Conservation (phyloP, 495 filamentous ascomycete species). For the Achaetomiella virescens region DNA sequence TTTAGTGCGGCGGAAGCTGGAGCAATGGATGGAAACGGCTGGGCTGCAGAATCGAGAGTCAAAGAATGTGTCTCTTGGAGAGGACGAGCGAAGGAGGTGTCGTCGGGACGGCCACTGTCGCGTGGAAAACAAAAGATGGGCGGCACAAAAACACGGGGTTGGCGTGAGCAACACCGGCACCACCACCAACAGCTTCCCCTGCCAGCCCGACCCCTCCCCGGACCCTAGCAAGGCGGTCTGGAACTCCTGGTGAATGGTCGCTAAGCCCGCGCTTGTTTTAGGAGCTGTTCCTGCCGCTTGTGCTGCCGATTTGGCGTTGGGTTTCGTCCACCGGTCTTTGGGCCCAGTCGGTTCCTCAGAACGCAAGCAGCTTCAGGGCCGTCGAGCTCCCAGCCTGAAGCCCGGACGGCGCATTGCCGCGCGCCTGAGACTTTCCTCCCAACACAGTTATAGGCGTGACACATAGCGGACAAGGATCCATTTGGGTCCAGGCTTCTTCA, state of each 20-base stretch:
- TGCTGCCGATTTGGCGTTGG: background rate
- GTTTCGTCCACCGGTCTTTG: background rate
- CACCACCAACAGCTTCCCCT: background rate
- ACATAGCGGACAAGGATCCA: constrained; percentile 5
- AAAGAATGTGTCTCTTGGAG: background rate
- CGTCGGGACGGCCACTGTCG: constrained; percentile 8
- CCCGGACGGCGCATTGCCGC: background rate
- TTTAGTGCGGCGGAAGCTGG: background rate
- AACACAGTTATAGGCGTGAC: background rate
- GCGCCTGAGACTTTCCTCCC: background rate
- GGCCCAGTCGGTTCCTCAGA: background rate
- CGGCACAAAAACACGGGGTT: constrained; percentile 20
- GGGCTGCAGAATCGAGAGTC: background rate
- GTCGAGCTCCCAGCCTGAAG: background rate
- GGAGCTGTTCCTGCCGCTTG: background rate
- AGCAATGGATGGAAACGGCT: background rate
- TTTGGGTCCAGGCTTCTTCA: background rate
- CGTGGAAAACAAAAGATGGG: constrained; percentile 17
- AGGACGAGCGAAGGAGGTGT: background rate
- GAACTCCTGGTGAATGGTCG: background rate
- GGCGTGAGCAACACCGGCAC: constrained; percentile 8
- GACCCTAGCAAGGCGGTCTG: background rate
- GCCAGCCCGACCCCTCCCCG: background rate
- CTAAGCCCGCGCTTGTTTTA: background rate
- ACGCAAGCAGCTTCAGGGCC: background rate